phyloP scores from a whole-genome alignment of 2,329 filamentous ascomycete genomes.

The Alternaria sp. region DNA sequence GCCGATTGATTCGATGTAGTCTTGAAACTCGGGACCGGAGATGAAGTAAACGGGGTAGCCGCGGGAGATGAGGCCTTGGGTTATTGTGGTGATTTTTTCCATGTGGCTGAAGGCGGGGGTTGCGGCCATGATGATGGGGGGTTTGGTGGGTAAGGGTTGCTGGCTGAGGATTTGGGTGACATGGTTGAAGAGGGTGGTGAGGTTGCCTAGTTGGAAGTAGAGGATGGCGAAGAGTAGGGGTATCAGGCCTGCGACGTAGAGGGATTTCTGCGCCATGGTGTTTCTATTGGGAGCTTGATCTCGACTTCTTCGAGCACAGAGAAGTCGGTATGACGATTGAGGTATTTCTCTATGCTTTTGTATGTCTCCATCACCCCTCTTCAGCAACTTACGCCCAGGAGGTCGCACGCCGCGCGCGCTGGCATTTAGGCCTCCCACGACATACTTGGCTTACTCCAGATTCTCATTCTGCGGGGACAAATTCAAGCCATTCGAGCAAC shows the following conservation, averaged over 20 bases:
- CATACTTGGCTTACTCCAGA: neutral
- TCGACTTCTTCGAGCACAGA: neutral
- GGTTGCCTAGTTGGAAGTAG: neutral
- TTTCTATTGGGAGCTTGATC: neutral
- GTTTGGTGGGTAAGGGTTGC: neutral
- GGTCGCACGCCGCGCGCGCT: neutral
- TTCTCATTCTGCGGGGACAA: neutral
- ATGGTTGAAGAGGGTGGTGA: neutral
- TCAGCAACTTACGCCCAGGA: neutral
- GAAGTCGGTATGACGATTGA: neutral
- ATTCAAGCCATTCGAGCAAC: neutral
- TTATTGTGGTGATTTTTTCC: slow-evolving; percentile 36
- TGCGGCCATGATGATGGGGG: slow-evolving; percentile 26
- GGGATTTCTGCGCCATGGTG: neutral
- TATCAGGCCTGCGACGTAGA: neutral
- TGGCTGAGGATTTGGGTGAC: neutral
- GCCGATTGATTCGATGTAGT: slow-evolving; percentile 30
- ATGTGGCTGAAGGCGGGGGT: slow-evolving; percentile 27
- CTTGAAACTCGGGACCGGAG: slow-evolving; percentile 45
- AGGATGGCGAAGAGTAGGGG: neutral
- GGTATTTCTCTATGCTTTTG: neutral
- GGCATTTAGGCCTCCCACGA: neutral
- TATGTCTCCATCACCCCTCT: neutral
- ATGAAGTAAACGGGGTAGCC: slow-evolving; percentile 54
- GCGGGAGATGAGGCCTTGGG: slow-evolving; percentile 45